A percentile compares a stretch with the other conserved stretches of the same genome.
Conservation (phyloP, 108 stramenopile genomes). For the Bacterosira constricta region DNA sequence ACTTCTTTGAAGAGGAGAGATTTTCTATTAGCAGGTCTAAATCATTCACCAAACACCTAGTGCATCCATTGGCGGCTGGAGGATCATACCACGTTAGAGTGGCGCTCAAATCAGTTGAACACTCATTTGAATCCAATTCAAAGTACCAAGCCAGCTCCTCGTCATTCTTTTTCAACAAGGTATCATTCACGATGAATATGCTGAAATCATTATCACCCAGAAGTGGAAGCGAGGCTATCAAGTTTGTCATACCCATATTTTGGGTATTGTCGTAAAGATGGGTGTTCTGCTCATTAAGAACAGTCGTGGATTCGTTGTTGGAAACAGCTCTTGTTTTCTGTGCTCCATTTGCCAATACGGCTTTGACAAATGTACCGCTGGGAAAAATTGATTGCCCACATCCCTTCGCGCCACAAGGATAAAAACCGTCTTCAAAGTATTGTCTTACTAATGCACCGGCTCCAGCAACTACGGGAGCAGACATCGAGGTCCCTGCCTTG, state of each 20-base stretch:
- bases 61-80: slow-evolving; percentile 42
- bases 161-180: not conserved
- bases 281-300: not conserved
- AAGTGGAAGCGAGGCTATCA: slow-evolving; percentile 23
- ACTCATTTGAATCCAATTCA: slow-evolving; percentile 8
- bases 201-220: slow-evolving; percentile 26
- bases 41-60: slow-evolving; percentile 65
- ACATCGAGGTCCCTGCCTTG: slow-evolving; percentile 61
- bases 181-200: slow-evolving; percentile 29
- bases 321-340: slow-evolving; percentile 4
- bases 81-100: slow-evolving; percentile 75
- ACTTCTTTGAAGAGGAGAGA: not conserved
- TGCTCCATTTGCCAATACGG: slow-evolving; percentile 62
- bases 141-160: slow-evolving; percentile 6
- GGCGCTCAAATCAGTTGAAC: slow-evolving; percentile 39
- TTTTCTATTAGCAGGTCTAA: slow-evolving; percentile 55
- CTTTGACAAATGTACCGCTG: slow-evolving; percentile 68
- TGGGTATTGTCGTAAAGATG: slow-evolving; percentile 51
- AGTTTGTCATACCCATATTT: slow-evolving; percentile 49
- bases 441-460: slow-evolving; percentile 76
- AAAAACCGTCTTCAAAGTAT: slow-evolving; percentile 67
- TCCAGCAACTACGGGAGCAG: slow-evolving; percentile 80
- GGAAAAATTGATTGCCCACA: slow-evolving; percentile 48
- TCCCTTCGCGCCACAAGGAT: slow-evolving; percentile 52
- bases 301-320: slow-evolving; percentile 15